Percentiles rank a stretch among this genome's conserved stretches.
Conservation (phyloP, 495 filamentous ascomycete species). For the Penicillium verhagenii region DNA sequence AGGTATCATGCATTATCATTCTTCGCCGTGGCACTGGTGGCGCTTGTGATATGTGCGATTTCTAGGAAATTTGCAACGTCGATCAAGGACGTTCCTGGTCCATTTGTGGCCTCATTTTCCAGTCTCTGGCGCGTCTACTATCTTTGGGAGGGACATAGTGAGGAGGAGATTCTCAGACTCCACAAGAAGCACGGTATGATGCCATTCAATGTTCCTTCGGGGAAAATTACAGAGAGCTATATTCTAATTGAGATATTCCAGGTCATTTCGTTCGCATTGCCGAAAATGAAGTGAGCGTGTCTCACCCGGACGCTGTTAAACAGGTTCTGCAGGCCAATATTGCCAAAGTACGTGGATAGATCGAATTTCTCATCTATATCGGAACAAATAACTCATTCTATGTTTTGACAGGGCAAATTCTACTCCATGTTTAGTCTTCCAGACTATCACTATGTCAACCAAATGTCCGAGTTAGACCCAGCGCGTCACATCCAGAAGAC, state of each 20-base stretch:
- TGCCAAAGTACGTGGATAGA: conserved; percentile 18
- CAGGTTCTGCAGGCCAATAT: conserved; percentile 29
- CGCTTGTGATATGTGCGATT: conserved; percentile 4
- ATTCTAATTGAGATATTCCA: conserved; percentile 2
- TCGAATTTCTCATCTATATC: not conserved
- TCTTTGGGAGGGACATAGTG: conserved; percentile 37
- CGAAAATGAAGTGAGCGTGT: conserved; percentile 48
- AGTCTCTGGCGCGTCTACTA: conserved; percentile 39
- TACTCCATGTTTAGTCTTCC: conserved; percentile 33
- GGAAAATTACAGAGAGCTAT: not conserved
- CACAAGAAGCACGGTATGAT: conserved; percentile 44
- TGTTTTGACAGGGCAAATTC: conserved; percentile 29
- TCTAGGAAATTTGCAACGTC: conserved; percentile 22
- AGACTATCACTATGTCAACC: conserved; percentile 43
- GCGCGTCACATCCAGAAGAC: conserved; percentile 30
- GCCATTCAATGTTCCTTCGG: not conserved
- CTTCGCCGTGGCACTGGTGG: not conserved
- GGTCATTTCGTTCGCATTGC: conserved; percentile 49
- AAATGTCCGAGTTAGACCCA: conserved; percentile 43
- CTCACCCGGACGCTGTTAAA: conserved; percentile 44
- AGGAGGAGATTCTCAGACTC: conserved; percentile 30
- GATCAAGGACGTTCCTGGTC: conserved; percentile 39
- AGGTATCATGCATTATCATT: not conserved
- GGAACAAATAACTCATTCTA: not conserved
- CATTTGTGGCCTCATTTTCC: conserved; percentile 42